A percentile compares a stretch with the other conserved stretches of the same genome.
Conservation (phyloP, 371 early-diverging fungal genomes). For the Rhizopus arrhizus region DNA sequence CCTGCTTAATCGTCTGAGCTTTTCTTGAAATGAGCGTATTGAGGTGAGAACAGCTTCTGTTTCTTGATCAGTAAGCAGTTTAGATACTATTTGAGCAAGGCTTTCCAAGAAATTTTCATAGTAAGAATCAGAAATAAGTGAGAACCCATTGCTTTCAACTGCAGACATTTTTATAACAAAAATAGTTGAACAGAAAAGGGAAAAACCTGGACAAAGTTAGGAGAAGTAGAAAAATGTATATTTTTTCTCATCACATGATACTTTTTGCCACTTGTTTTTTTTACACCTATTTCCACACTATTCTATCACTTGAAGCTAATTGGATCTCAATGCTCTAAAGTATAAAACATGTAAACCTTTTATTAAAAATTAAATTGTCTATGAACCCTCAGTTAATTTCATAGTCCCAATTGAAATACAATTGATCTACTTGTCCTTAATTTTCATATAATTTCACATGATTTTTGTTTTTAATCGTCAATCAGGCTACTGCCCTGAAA, state of each 20-base stretch:
- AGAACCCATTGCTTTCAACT: constrained; percentile 7
- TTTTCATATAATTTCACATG: too few relatives aligned
- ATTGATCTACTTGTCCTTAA: too few relatives aligned
- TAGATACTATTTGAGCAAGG: constrained; percentile 73
- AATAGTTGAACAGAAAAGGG: background rate
- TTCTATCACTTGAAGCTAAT: too few relatives aligned
- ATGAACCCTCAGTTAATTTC: too few relatives aligned
- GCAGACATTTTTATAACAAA: constrained; percentile 3
- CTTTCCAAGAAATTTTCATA: constrained; percentile 81
- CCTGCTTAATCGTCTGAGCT: constrained; percentile 70
- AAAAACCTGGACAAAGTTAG: background rate
- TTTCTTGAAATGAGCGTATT: constrained; percentile 73
- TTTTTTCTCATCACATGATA: constrained; percentile 18
- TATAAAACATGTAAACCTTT: too few relatives aligned
- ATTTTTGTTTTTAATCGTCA: too few relatives aligned
- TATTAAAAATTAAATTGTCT: too few relatives aligned
- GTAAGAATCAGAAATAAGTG: constrained; percentile 38
- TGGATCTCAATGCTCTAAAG: too few relatives aligned
- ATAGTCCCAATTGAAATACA: too few relatives aligned
- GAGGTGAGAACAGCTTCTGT: constrained; percentile 71
- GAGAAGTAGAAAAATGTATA: background rate
- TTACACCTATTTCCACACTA: too few relatives aligned
- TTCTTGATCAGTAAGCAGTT: constrained; percentile 80
- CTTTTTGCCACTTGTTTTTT: background rate
- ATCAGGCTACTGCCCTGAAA: too few relatives aligned